A percentile compares a stretch with the other conserved stretches of the same genome.
phyloP scores from a whole-genome alignment of 129 eudicot genomes.

The Saussurea involucrata region DNA sequence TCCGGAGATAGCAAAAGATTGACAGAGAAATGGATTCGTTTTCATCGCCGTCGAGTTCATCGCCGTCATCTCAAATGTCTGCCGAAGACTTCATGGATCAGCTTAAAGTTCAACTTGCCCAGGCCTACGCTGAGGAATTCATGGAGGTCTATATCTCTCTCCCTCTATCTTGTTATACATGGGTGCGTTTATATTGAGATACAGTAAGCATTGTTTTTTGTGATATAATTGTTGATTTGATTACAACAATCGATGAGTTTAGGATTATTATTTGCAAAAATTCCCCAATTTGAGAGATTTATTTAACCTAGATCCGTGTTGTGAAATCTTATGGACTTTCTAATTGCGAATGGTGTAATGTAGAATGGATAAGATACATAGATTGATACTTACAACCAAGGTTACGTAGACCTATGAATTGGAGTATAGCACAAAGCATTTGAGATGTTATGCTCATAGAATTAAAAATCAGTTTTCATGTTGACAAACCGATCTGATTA shows the following conservation, averaged over 20 bases:
- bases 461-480: neutral
- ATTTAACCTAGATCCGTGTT: neutral
- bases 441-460: neutral
- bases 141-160: slow-evolving; percentile 50
- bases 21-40: slow-evolving; percentile 60
- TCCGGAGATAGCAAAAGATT: neutral
- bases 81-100: slow-evolving; percentile 69
- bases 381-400: neutral
- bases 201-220: neutral
- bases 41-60: slow-evolving; percentile 64
- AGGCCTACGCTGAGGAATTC: slow-evolving; percentile 88
- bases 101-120: slow-evolving; percentile 77
- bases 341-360: neutral
- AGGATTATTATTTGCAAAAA: neutral
- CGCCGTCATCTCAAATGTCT: slow-evolving; percentile 48
- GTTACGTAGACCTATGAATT: neutral
- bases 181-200: neutral
- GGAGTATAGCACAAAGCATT: neutral
- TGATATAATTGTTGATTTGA: neutral
- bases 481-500: neutral
- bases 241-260: neutral
- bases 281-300: neutral
- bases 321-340: neutral
- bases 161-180: neutral
- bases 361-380: neutral